Conservation (phyloP, 2,329 filamentous ascomycete species). For the Colletotrichum aenigma region DNA sequence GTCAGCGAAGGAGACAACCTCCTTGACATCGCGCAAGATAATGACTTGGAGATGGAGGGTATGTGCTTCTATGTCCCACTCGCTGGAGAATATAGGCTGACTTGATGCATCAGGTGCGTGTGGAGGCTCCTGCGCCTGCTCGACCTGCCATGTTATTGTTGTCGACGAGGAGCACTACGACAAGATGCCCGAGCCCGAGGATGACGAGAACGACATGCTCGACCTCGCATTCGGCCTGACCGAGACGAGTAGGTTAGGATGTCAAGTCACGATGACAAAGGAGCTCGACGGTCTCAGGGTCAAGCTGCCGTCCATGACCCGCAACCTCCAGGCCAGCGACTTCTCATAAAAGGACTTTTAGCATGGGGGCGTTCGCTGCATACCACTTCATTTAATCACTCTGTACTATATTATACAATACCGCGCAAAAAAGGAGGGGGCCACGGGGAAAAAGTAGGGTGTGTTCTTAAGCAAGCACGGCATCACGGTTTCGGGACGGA, state of each 20-base stretch:
- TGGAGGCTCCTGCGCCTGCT: constrained; percentile 91
- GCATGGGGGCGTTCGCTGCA: constrained; percentile 9
- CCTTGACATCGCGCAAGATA: constrained; percentile 90
- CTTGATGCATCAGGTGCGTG: constrained; percentile 69
- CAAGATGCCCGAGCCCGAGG: constrained; percentile 76
- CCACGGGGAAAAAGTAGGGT: neutral
- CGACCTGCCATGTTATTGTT: constrained; percentile 91
- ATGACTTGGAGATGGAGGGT: constrained; percentile 98
- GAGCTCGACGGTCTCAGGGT: constrained; percentile 88
- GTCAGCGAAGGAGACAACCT: constrained; percentile 90
- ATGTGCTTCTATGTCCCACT: constrained; percentile 21
- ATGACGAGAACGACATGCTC: constrained; percentile 89
- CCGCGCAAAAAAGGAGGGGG: neutral
- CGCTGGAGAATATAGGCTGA: neutral
- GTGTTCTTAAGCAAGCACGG: constrained; percentile 8
- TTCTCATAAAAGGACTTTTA: constrained; percentile 56
- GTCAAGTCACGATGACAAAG: constrained; percentile 90
- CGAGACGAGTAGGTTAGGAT: constrained; percentile 83
- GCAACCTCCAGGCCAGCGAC: constrained; percentile 95
- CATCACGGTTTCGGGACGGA: constrained; percentile 1
- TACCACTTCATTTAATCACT: constrained; percentile 4
- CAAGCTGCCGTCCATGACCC: constrained; percentile 87
- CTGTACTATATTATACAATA: constrained; percentile 20
- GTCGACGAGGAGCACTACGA: constrained; percentile 75
- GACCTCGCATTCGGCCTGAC: constrained; percentile 90